Evolutionary conservation across 352 stramenopile species (phyloP).

Genomic region (Pilasporangium apinafurcum): DNA sequence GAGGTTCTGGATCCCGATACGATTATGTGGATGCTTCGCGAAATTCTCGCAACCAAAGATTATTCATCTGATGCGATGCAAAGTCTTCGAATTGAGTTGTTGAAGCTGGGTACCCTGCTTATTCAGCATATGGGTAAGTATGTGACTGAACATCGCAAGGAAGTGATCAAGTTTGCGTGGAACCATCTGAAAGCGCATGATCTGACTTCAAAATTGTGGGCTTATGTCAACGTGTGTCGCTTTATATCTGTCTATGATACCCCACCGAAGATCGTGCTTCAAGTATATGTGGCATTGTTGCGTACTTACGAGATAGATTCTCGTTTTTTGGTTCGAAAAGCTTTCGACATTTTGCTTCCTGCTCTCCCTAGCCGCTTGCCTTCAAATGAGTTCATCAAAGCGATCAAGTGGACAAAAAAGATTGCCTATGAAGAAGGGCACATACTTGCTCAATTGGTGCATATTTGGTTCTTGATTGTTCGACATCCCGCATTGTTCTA

Average conservation of each 20-base stretch:
- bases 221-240: conserved; percentile 95
- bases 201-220: conserved; percentile 94
- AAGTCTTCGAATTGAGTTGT: conserved; percentile 84
- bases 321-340: conserved; percentile 90
- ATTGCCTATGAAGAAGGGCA: conserved; percentile 98
- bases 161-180: conserved; percentile 99
- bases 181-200: conserved; percentile 95
- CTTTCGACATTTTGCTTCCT: conserved; percentile 95
- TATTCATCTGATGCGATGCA: conserved; percentile 62
- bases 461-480: conserved; percentile 98
- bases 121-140: conserved; percentile 94
- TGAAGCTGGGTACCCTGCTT: conserved; percentile 94
- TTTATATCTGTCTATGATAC: conserved; percentile 97
- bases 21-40: conserved; percentile 84
- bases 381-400: conserved; percentile 92
- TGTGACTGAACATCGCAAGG: conserved; percentile 91
- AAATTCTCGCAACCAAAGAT: conserved; percentile 85
- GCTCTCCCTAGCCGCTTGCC: conserved; percentile 85
- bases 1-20: conserved; percentile 85
- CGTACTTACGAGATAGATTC: conserved; percentile 93
- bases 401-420: conserved; percentile 97
- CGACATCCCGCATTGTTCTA: conserved; percentile 93
- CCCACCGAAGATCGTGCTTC: conserved; percentile 94
- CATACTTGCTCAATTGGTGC: conserved; percentile 92
- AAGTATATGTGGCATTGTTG: conserved; percentile 95